Conservation (phyloP, 2,329 filamentous ascomycete genomes). For the Ophiostoma fasciatum region DNA sequence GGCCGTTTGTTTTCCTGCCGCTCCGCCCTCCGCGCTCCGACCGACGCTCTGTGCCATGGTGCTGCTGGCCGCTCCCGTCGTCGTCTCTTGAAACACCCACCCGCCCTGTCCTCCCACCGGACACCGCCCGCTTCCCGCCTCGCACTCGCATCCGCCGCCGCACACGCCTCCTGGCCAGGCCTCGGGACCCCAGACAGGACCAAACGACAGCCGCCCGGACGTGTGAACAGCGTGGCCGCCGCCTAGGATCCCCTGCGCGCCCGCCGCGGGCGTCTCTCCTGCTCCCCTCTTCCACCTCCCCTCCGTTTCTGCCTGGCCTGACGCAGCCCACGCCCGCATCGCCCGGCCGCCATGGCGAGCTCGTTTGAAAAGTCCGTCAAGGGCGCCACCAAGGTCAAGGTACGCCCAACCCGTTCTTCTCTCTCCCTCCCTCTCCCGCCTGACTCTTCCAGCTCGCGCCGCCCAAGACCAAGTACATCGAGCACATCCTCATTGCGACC, state of each 20-base stretch:
- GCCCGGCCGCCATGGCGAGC: constrained; percentile 47
- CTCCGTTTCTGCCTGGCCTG: not conserved
- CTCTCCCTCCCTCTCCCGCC: not conserved
- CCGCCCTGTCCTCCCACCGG: too few species aligned
- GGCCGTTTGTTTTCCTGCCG: not conserved
- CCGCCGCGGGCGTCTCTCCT: too few species aligned
- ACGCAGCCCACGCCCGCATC: too few species aligned
- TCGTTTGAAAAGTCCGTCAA: constrained; percentile 99
- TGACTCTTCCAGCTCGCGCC: constrained; percentile 55
- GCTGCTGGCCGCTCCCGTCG: not conserved
- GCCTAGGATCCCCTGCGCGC: too few species aligned
- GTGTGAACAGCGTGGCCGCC: too few species aligned
- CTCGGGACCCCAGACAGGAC: too few species aligned
- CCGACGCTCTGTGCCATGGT: too few species aligned
- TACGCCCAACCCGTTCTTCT: constrained; percentile 25
- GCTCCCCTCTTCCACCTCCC: not conserved
- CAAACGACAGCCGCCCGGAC: too few species aligned
- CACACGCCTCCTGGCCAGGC: too few species aligned
- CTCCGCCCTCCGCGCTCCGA: not conserved
- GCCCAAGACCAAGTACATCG: constrained; percentile 98
- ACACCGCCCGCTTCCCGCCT: too few species aligned
- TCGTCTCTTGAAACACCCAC: constrained; percentile 1
- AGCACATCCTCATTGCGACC: constrained; percentile 90
- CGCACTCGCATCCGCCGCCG: too few species aligned
- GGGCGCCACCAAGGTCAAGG: constrained; percentile 96